A percentile compares a stretch with the other conserved stretches of the same genome.
phyloP scores from a whole-genome alignment of 208 protist species.

The Trypanosoma platydactyli region DNA sequence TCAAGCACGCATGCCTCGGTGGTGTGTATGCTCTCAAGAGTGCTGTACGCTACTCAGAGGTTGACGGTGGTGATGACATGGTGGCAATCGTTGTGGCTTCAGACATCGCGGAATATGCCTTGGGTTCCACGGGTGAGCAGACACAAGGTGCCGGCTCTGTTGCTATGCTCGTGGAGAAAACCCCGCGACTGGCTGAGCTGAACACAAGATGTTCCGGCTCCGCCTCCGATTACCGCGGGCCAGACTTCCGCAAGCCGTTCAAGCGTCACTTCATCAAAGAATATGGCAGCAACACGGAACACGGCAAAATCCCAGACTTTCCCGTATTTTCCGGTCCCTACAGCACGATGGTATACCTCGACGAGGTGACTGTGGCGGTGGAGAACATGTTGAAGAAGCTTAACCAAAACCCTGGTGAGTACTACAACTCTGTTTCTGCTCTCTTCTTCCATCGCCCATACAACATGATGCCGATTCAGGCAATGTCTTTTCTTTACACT shows the following conservation, averaged over 20 bases:
- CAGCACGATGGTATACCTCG: conserved; percentile 89
- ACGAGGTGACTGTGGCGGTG: conserved; percentile 84
- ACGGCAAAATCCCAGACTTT: conserved; percentile 89
- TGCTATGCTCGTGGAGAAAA: conserved; percentile 81
- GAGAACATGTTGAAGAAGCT: conserved; percentile 86
- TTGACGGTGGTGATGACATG: conserved; percentile 60
- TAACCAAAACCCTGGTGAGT: conserved; percentile 57
- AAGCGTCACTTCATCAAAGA: conserved; percentile 86
- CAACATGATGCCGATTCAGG: conserved; percentile 93
- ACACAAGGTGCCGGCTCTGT: conserved; percentile 87
- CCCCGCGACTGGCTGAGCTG: conserved; percentile 74
- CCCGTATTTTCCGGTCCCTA: conserved; percentile 91
- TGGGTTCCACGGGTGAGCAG: conserved; percentile 89
- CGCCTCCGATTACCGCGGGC: conserved; percentile 86
- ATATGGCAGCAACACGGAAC: conserved; percentile 60
- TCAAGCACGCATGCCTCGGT: conserved; percentile 92
- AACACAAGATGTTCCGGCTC: conserved; percentile 75
- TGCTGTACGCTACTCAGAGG: conserved; percentile 62
- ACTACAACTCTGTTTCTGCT: conserved; percentile 83
- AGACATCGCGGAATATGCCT: conserved; percentile 89
- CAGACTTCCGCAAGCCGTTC: conserved; percentile 91
- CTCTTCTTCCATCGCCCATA: conserved; percentile 93
- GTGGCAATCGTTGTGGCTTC: conserved; percentile 87
- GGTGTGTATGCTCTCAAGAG: conserved; percentile 90
- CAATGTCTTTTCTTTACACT: conserved; percentile 88